Percentiles rank a stretch among this genome's conserved stretches.
Evolutionary conservation across 23 red algal genomes (phyloP).

Genomic region (Gracilariopsis chorda): DNA sequence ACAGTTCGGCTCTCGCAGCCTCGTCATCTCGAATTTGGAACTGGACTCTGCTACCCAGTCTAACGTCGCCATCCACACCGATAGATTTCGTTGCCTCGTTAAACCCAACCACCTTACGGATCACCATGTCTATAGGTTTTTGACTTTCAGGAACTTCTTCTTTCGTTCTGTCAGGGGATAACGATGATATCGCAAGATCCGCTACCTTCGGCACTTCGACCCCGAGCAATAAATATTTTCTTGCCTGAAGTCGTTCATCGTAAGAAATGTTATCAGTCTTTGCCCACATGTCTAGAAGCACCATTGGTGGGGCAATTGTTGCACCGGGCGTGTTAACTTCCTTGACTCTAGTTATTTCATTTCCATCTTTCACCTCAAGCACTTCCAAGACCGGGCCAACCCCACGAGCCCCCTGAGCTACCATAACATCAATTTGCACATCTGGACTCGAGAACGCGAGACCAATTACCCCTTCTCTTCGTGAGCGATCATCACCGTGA

Average conservation of each 20-base stretch:
- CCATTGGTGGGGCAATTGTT: slow-evolving; percentile 31
- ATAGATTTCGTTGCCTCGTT: slow-evolving; percentile 10
- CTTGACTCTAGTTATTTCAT: slow-evolving; percentile 19
- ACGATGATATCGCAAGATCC: slow-evolving; percentile 26
- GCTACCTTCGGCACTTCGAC: slow-evolving; percentile 36
- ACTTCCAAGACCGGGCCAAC: slow-evolving; percentile 55
- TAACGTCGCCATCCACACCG: slow-evolving; percentile 29
- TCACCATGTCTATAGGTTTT: slow-evolving; percentile 46
- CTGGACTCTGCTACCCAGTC: slow-evolving; percentile 21
- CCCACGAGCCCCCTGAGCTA: slow-evolving; percentile 35
- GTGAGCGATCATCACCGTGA: not conserved
- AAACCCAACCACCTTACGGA: slow-evolving; percentile 51
- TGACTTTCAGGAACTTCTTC: not conserved
- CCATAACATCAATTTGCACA: slow-evolving; percentile 44
- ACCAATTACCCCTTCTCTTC: not conserved
- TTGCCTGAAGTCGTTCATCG: slow-evolving; percentile 28
- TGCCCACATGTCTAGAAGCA: slow-evolving; percentile 64
- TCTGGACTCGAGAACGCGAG: slow-evolving; percentile 24
- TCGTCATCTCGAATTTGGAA: slow-evolving; percentile 60
- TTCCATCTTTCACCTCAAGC: slow-evolving; percentile 47
- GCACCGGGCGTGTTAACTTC: slow-evolving; percentile 32
- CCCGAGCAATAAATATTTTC: slow-evolving; percentile 36
- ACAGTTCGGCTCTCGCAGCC: slow-evolving; percentile 26
- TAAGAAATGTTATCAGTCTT: slow-evolving; percentile 54
- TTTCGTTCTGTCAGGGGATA: not conserved